Evolutionary conservation across 305 asterid species (phyloP).

Genomic region (Fraxinus paxiana): DNA sequence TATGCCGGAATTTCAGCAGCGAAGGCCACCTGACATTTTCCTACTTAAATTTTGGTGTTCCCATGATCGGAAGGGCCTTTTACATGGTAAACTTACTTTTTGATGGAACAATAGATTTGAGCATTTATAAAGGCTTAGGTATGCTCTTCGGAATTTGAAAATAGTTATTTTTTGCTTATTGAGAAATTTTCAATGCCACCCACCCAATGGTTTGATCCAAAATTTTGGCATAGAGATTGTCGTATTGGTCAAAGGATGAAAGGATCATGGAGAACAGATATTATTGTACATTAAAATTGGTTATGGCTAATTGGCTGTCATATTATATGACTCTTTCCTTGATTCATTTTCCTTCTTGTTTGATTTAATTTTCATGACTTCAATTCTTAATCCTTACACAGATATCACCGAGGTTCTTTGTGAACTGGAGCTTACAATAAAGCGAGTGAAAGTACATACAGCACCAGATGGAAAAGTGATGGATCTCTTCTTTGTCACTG

Average conservation of each 20-base stretch:
- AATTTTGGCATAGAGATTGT: slow-evolving; percentile 5
- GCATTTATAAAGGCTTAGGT: neutral
- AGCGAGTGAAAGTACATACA: slow-evolving; percentile 57
- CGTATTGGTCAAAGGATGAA: slow-evolving; percentile 9
- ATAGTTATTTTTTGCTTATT: neutral
- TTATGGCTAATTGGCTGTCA: neutral
- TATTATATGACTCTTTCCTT: neutral
- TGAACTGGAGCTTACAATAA: slow-evolving; percentile 60
- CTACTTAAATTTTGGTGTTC: slow-evolving; percentile 62
- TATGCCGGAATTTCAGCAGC: slow-evolving; percentile 57
- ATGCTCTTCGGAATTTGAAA: slow-evolving; percentile 16
- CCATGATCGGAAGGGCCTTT: slow-evolving; percentile 53
- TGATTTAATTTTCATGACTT: neutral
- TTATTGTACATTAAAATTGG: neutral
- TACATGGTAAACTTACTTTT: slow-evolving; percentile 50
- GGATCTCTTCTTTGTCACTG: slow-evolving; percentile 68
- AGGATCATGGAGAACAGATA: slow-evolving; percentile 1
- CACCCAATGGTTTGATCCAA: neutral
- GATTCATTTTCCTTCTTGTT: neutral
- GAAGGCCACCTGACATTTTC: slow-evolving; percentile 42
- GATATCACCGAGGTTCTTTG: slow-evolving; percentile 66
- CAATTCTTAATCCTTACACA: slow-evolving; percentile 13
- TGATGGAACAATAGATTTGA: neutral
- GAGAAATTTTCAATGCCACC: slow-evolving; percentile 9
- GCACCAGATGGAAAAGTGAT: slow-evolving; percentile 73